Percentiles rank a stretch among this genome's conserved stretches.
Evolutionary conservation across 805 yeast genomes (phyloP).

Genomic region (Hanseniaspora thailandica): DNA sequence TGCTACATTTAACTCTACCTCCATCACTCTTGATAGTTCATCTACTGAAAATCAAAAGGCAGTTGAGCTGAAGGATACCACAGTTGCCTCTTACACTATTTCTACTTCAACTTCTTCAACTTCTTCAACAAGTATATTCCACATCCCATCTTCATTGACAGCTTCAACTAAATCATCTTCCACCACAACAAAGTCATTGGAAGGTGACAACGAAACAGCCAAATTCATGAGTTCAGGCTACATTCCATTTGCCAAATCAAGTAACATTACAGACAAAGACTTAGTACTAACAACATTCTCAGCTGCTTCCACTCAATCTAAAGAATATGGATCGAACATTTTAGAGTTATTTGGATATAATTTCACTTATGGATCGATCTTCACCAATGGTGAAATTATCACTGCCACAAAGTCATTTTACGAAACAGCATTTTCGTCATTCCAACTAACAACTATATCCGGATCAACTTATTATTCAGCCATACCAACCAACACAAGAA

Average conservation of each 20-base stretch:
- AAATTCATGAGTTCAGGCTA: slow-evolving; percentile 30
- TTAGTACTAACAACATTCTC: slow-evolving; percentile 8
- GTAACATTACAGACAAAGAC: slow-evolving; percentile 21
- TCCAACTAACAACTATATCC: background rate
- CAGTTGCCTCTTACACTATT: background rate
- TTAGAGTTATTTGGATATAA: slow-evolving; percentile 16
- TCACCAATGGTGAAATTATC: slow-evolving; percentile 27
- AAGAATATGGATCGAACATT: slow-evolving; percentile 16
- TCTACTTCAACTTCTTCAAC: background rate
- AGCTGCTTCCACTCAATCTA: slow-evolving; percentile 11
- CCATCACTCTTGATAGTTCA: background rate
- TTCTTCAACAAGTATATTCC: background rate
- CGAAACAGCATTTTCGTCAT: slow-evolving; percentile 22
- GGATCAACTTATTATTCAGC: background rate
- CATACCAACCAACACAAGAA: background rate
- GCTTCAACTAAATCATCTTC: background rate
- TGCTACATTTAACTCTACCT: background rate
- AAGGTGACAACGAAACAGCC: background rate
- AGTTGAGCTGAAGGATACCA: no score
- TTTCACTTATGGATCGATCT: slow-evolving; percentile 21
- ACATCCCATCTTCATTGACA: background rate
- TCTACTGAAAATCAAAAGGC: background rate
- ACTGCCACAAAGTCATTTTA: slow-evolving; percentile 26
- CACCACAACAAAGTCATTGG: background rate
- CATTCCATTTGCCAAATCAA: slow-evolving; percentile 41